phyloP scores from a whole-genome alignment of 2,329 filamentous ascomycete genomes.

The Penicillium palitans region DNA sequence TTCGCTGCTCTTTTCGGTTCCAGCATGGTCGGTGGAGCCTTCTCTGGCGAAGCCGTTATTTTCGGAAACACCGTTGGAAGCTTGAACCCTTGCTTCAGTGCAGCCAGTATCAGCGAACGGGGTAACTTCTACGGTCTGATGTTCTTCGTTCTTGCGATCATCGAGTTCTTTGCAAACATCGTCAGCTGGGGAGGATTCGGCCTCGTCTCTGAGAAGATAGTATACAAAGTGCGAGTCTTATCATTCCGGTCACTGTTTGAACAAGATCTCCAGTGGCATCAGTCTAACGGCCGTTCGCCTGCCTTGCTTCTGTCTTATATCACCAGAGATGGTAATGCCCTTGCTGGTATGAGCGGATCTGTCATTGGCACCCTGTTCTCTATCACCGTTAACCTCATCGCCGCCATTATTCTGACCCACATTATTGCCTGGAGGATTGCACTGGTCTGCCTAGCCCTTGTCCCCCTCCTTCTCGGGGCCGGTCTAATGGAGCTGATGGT shows the following conservation, averaged over 20 bases:
- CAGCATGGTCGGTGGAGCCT: constrained; percentile 57
- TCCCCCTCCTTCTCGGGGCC: constrained; percentile 67
- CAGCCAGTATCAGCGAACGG: constrained; percentile 49
- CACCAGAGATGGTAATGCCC: constrained; percentile 66
- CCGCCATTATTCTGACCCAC: constrained; percentile 67
- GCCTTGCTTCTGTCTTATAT: constrained; percentile 65
- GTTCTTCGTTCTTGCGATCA: constrained; percentile 61
- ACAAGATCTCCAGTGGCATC: constrained; percentile 71
- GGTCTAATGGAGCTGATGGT: constrained; percentile 68
- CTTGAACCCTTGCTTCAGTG: constrained; percentile 55
- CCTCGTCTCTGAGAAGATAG: constrained; percentile 61
- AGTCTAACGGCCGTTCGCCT: constrained; percentile 63
- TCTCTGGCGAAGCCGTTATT: constrained; percentile 58
- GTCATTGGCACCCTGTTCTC: constrained; percentile 70
- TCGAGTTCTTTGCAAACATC: constrained; percentile 63
- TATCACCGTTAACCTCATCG: constrained; percentile 66
- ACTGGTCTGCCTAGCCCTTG: constrained; percentile 66
- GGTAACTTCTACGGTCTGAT: constrained; percentile 59
- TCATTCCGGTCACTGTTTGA: constrained; percentile 65
- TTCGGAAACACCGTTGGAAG: constrained; percentile 62
- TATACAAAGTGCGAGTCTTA: constrained; percentile 63
- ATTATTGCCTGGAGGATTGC: constrained; percentile 76
- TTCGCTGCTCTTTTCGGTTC: constrained; percentile 53
- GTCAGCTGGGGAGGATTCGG: constrained; percentile 61
- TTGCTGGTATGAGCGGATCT: constrained; percentile 69